Evolutionary conservation across 116 monocot genomes (phyloP).

Genomic region (Cymodocea nodosa): DNA sequence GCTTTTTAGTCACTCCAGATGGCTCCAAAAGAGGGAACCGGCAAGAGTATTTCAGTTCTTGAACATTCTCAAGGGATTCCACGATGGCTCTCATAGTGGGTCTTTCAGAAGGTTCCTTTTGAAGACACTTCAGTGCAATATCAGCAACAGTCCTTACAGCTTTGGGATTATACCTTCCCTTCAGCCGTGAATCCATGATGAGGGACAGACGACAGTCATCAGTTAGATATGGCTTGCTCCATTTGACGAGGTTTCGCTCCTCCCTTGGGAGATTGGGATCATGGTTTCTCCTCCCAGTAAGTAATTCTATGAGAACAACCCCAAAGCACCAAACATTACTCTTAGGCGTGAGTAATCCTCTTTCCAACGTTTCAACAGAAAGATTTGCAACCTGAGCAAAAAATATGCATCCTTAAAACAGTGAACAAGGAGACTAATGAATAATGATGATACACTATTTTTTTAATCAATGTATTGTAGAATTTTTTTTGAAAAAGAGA

Average conservation of each 20-base stretch:
- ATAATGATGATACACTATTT: too few species aligned
- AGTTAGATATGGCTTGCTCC: conserved; percentile 66
- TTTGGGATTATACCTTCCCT: conserved; percentile 61
- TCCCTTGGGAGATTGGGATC: conserved; percentile 60
- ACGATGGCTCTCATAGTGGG: conserved; percentile 82
- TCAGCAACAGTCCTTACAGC: conserved; percentile 73
- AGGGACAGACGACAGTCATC: conserved; percentile 82
- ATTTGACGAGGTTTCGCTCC: conserved; percentile 83
- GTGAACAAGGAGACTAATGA: too few species aligned
- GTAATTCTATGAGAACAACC: conserved; percentile 69
- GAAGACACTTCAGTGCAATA: conserved; percentile 64
- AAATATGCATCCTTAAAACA: not conserved
- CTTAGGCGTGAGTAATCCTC: conserved; percentile 80
- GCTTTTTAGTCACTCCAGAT: conserved; percentile 34
- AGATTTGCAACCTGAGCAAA: conserved; percentile 46
- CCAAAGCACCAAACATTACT: conserved; percentile 93
- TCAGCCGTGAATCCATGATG: conserved; percentile 74
- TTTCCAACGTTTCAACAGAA: conserved; percentile 70
- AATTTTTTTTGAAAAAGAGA: too few species aligned
- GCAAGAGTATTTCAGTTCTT: conserved; percentile 62
- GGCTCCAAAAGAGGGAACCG: conserved; percentile 76
- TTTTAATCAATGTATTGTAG: too few species aligned
- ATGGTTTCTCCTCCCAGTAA: conserved; percentile 76
- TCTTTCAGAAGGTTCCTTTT: conserved; percentile 72
- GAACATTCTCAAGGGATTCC: conserved; percentile 43